Conservation (phyloP, 805 yeast genomes). For the Lachancea dasiensis region DNA sequence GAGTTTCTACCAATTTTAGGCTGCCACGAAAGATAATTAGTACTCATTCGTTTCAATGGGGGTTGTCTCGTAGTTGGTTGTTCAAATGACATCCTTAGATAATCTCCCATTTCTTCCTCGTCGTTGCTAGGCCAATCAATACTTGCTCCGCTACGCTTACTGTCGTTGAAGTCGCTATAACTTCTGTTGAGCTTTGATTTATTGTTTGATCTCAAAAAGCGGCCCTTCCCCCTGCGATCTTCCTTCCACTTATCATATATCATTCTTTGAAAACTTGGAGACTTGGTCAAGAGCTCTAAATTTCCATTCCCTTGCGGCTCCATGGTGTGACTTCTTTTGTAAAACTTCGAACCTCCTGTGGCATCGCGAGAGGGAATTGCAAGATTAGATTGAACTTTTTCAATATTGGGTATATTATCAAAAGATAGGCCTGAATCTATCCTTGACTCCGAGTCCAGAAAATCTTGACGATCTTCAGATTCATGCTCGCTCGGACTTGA, state of each 20-base stretch:
- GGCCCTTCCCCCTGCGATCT: slow-evolving; percentile 25
- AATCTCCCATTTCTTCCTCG: slow-evolving; percentile 28
- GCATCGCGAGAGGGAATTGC: slow-evolving; percentile 34
- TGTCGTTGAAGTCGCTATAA: background rate
- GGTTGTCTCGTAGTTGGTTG: slow-evolving; percentile 11
- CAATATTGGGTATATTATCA: slow-evolving; percentile 8
- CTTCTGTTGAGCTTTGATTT: slow-evolving; percentile 1
- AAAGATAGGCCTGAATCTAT: too few species aligned
- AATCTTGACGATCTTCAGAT: slow-evolving; percentile 4
- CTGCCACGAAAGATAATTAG: slow-evolving; percentile 77
- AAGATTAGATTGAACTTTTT: slow-evolving; percentile 32
- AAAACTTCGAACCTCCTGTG: slow-evolving; percentile 34
- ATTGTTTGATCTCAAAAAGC: slow-evolving; percentile 1
- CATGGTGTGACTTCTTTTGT: slow-evolving; percentile 44
- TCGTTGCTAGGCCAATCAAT: background rate
- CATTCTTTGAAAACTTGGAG: slow-evolving; percentile 46
- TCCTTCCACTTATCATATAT: slow-evolving; percentile 32
- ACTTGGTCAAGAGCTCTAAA: slow-evolving; percentile 25
- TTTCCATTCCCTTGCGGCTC: slow-evolving; percentile 32
- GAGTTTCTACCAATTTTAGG: slow-evolving; percentile 94
- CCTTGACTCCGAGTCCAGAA: too few species aligned
- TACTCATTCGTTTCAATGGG: slow-evolving; percentile 37
- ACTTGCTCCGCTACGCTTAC: too few species aligned
- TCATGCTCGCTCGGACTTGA: slow-evolving; percentile 12
- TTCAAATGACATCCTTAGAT: slow-evolving; percentile 27